Percentiles rank a stretch among this genome's conserved stretches.
Conservation (phyloP, 1,284 basidiomycete genomes). For the Leccinum colubrinum region DNA sequence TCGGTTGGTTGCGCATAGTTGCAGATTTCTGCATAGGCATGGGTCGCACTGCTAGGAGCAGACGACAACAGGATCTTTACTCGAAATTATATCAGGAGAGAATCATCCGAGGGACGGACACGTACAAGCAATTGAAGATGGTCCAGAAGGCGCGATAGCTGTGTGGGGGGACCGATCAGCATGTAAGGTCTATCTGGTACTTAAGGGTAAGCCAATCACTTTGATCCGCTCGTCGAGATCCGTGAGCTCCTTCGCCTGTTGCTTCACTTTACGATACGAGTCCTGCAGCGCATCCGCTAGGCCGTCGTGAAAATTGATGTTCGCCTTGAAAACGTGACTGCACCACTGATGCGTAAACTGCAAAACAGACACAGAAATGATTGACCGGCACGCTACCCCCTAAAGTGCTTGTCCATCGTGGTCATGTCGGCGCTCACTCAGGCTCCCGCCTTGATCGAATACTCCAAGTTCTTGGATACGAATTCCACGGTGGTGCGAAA, state of each 20-base stretch:
- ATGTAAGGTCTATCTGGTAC: neutral
- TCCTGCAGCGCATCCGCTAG: conserved; percentile 58
- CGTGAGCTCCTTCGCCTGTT: conserved; percentile 42
- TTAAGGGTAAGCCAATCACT: conserved; percentile 31
- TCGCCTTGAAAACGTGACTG: conserved; percentile 66
- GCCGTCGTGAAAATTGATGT: conserved; percentile 57
- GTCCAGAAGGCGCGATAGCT: conserved; percentile 61
- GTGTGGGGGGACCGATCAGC: conserved; percentile 7
- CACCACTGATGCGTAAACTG: conserved; percentile 13
- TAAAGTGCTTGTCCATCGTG: conserved; percentile 52
- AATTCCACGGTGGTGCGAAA: conserved; percentile 54
- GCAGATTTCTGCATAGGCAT: conserved; percentile 49
- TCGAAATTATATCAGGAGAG: conserved; percentile 4
- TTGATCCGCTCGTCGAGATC: conserved; percentile 69
- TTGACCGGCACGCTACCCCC: conserved; percentile 43
- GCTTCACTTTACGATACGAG: conserved; percentile 49
- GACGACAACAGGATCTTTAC: conserved; percentile 54
- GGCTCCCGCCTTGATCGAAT: conserved; percentile 49
- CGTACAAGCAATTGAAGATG: conserved; percentile 70
- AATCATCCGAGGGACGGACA: neutral
- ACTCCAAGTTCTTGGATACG: conserved; percentile 47
- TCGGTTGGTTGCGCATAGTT: conserved; percentile 46
- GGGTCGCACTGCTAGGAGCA: conserved; percentile 46
- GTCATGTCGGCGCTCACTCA: conserved; percentile 49
- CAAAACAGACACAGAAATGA: neutral